phyloP scores from a whole-genome alignment of 805 yeast genomes.

The Metschnikowia cubensis region DNA sequence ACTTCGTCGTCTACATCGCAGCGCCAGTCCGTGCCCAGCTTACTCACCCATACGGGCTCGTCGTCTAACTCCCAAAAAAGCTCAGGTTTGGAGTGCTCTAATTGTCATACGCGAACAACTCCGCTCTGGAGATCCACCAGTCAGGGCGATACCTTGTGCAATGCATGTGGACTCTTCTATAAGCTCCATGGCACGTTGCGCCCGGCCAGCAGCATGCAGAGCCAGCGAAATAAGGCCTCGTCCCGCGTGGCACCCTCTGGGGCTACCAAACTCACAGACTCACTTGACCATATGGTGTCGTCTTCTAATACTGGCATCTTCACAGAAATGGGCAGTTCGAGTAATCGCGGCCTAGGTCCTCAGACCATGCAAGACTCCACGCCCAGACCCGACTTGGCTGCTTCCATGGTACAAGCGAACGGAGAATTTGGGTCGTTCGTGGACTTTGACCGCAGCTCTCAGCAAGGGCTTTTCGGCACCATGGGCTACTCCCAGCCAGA shows the following conservation, averaged over 20 bases:
- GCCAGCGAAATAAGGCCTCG: background rate
- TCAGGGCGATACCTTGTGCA: slow-evolving; percentile 41
- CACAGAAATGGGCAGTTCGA: slow-evolving; percentile 5
- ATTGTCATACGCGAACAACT: slow-evolving; percentile 43
- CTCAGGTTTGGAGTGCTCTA: slow-evolving; percentile 32
- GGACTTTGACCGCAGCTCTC: slow-evolving; percentile 7
- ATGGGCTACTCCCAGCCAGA: slow-evolving; percentile 7
- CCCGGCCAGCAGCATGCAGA: slow-evolving; percentile 27
- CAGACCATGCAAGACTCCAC: background rate
- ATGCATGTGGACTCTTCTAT: slow-evolving; percentile 45
- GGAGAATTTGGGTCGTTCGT: slow-evolving; percentile 4
- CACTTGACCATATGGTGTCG: slow-evolving; percentile 10
- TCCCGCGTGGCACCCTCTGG: background rate
- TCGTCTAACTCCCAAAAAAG: slow-evolving; percentile 12
- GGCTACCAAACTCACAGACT: background rate
- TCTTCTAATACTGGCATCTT: slow-evolving; percentile 12
- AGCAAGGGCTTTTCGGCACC: background rate
- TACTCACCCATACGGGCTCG: slow-evolving; percentile 11
- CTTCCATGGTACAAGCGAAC: background rate
- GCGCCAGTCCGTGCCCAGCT: slow-evolving; percentile 2
- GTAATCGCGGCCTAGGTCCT: background rate
- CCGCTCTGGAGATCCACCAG: slow-evolving; percentile 44
- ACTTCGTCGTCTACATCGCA: slow-evolving; percentile 3
- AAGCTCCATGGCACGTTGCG: slow-evolving; percentile 44
- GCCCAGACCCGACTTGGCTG: background rate